phyloP scores from a whole-genome alignment of 768 basidiomycete species.

The Aureoboletus auriporus region DNA sequence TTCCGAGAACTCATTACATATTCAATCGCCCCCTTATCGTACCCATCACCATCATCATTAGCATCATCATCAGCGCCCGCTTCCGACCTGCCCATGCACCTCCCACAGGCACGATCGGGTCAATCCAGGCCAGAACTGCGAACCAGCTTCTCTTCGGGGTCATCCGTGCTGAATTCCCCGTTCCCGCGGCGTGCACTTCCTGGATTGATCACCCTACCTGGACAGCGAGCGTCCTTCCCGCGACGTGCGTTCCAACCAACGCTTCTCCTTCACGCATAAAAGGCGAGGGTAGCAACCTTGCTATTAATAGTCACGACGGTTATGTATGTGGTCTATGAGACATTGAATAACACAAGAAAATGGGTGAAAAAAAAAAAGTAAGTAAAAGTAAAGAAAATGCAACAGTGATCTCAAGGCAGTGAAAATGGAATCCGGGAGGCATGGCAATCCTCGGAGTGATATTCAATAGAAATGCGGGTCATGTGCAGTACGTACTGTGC shows the following conservation, averaged over 20 bases:
- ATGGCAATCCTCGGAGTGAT: slow-evolving; percentile 9
- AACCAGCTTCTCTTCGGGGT: too few relatives aligned
- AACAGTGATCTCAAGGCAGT: not conserved
- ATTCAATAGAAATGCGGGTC: slow-evolving; percentile 26
- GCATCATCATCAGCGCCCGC: too few relatives aligned
- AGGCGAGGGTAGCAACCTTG: slow-evolving; percentile 10
- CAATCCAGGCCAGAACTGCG: too few relatives aligned
- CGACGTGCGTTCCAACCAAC: not conserved
- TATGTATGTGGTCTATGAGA: slow-evolving; percentile 8
- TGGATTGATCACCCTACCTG: slow-evolving; percentile 10
- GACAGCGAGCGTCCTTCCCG: slow-evolving; percentile 5
- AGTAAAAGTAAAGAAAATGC: slow-evolving; percentile 1
- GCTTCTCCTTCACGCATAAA: slow-evolving; percentile 14
- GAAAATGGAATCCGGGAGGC: not conserved
- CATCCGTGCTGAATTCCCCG: too few relatives aligned
- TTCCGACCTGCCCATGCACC: not conserved
- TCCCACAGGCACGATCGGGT: slow-evolving; percentile 2
- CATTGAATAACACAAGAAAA: slow-evolving; percentile 15
- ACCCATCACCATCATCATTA: too few relatives aligned
- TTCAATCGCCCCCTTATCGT: too few relatives aligned
- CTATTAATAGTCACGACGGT: slow-evolving; percentile 21
- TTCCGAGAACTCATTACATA: too few relatives aligned
- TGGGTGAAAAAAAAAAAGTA: not conserved
- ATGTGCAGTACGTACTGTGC: slow-evolving; percentile 29
- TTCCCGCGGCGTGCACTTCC: not conserved